Percentiles rank a stretch among this genome's conserved stretches.
These are phyloP conservation scores for Mycena olivaceomarginata DNA, from an alignment of 768 basidiomycete species.

Conservation along the genomic window DNA sequence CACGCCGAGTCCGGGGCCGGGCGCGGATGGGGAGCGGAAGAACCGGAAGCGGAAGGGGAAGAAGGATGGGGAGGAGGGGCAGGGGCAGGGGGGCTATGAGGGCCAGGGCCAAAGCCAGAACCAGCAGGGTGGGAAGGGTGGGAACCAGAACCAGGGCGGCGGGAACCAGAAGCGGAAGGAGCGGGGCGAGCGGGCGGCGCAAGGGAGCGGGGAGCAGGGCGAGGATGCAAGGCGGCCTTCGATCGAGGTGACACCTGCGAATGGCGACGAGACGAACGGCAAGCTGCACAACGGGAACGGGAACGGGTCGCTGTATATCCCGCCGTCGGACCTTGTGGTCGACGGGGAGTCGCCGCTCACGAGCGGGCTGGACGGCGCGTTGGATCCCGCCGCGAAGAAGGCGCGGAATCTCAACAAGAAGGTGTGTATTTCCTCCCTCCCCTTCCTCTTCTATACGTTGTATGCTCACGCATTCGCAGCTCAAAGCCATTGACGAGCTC, in stretches of 20 bases:
- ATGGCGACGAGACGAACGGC: conserved; percentile 35
- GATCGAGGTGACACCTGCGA: conserved; percentile 56
- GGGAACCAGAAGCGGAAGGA: conserved; percentile 52
- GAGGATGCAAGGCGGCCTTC: conserved; percentile 56
- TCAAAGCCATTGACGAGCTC: conserved; percentile 99
- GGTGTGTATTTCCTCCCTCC: conserved; percentile 64
- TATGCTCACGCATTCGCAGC: conserved; percentile 62
- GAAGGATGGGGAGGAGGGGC: conserved; percentile 50
- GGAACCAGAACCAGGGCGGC: conserved; percentile 10
- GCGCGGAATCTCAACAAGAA: conserved; percentile 97
- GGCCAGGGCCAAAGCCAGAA: neutral
- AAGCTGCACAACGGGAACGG: conserved; percentile 44
- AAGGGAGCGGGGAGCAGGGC: conserved; percentile 54
- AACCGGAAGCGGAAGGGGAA: conserved; percentile 78
- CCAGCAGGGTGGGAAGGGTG: conserved; percentile 47
- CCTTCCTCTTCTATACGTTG: conserved; percentile 7
- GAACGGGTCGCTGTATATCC: conserved; percentile 41
- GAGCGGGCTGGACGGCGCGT: conserved; percentile 71
- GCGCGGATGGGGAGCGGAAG: conserved; percentile 57
- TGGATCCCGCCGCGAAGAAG: conserved; percentile 94
- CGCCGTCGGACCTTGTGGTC: conserved; percentile 47
- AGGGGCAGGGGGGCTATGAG: conserved; percentile 43
- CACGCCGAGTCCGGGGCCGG: conserved; percentile 65
- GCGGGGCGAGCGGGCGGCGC: conserved; percentile 54
- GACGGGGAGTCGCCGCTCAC: conserved; percentile 65